These are phyloP conservation scores for Plectranthus barbatus DNA, from an alignment of 257 asterid genomes.

Conservation along the genomic window DNA sequence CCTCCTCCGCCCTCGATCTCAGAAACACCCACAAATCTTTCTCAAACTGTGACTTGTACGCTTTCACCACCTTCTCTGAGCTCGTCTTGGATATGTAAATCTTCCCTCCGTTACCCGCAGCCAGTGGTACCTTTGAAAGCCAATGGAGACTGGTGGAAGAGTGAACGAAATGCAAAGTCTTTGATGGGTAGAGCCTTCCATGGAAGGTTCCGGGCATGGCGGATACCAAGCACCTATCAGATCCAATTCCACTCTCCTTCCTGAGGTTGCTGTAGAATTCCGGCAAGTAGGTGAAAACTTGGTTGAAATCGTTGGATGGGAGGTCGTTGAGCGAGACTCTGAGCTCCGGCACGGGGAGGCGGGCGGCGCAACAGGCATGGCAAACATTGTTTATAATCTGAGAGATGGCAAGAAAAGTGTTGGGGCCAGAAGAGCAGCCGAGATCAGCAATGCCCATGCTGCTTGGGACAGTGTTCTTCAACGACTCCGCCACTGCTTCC, in stretches of 20 bases:
- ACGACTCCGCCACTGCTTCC: conserved; percentile 29
- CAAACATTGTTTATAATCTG: conserved; percentile 25
- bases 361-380: no score
- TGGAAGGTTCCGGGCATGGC: conserved; percentile 53
- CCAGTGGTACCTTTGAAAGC: conserved; percentile 62
- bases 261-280: no score
- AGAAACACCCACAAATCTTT: conserved; percentile 41
- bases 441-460: no score
- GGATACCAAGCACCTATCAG: conserved; percentile 33
- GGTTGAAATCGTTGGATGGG: no score
- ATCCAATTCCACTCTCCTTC: conserved; percentile 19
- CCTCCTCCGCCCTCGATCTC: conserved; percentile 47
- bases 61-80: conserved; percentile 25
- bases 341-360: conserved; percentile 41
- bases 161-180: conserved; percentile 49
- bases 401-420: conserved; percentile 29
- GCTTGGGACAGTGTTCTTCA: conserved; percentile 15
- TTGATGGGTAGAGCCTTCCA: conserved; percentile 47
- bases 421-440: no score
- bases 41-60: conserved; percentile 43
- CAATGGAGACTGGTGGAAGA: conserved; percentile 75
- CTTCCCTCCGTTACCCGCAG: conserved; percentile 49
- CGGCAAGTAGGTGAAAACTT: no score
- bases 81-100: conserved; percentile 57
- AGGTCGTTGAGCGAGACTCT: conserved; percentile 18